Evolutionary conservation across 2,329 filamentous ascomycete species (phyloP), one percentile per base, ranked within the genome.

Genomic region (Microdochium trichocladiopsis): DNA sequence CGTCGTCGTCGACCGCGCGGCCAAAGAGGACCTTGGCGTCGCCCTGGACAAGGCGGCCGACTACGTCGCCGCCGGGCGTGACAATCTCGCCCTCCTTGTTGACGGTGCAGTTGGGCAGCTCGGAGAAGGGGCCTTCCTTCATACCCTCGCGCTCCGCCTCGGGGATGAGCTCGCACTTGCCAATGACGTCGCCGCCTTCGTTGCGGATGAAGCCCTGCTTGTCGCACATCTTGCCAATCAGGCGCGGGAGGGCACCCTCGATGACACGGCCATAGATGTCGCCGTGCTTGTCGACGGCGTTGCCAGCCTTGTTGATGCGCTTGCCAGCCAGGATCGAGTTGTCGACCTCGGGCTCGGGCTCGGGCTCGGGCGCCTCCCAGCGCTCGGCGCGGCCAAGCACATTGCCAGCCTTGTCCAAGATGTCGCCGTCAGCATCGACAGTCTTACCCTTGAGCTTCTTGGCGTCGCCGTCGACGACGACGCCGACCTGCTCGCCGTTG

Each of bases 1-100:
- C 90, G 57, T 95, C 89, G 56, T 90, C 85, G 53, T 94, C 90
- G 18, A 94, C 89, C 9, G 75, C 62, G 48, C 88, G 86, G 16
- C 90, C 90, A 36, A 85, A 81, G 1, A 95, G 78, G 50, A 76
- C 73, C 76, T 90, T 90, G 33, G 78, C 66, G 51, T 95, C 87
- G 2, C 89, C 90, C 48, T 83, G 80, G 3, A 79, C 74, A 37
- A 93, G 77, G 43, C 85, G 76, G 22, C 90, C 90, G 48, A 94
- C 87, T 23, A 87, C 76, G 56, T 88, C 83, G 33, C 87, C 88
- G 49, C 80, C 74, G 0, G 77, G 72, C 9, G 86, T 86, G 45
- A 86, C 78, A 41, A 89, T 75, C 55, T 82, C 86, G 50, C 86
- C 86, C 41, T 87, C 84, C 67, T 86, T 87, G 66, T 77, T 77